Percentiles rank a stretch among this genome's conserved stretches.
phyloP scores from a whole-genome alignment of 192 early-diverging fungal species.

The Gigaspora rosea region DNA sequence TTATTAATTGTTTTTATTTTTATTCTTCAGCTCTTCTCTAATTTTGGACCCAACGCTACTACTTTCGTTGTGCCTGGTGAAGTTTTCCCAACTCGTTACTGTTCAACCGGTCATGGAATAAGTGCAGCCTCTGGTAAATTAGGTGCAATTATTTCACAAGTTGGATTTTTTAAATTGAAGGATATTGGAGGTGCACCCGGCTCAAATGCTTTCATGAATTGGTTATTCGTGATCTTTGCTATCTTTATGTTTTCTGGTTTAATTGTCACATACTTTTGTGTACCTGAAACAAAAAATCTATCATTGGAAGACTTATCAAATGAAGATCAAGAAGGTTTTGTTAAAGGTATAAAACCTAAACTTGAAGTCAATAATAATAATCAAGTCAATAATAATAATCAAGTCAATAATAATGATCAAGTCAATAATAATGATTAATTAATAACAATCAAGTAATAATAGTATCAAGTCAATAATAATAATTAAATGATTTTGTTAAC shows the following conservation, averaged over 20 bases:
- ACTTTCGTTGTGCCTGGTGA: conserved; percentile 86
- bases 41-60: conserved; percentile 95
- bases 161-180: conserved; percentile 20
- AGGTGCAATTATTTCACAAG: conserved; percentile 48
- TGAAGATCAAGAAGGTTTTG: conserved; percentile 40
- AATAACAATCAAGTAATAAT: no score
- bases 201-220: conserved; percentile 57
- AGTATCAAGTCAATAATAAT: no score
- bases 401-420: no score
- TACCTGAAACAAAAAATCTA: conserved; percentile 81
- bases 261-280: conserved; percentile 52
- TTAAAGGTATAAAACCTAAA: not conserved
- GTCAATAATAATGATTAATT: no score
- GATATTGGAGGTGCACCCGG: conserved; percentile 57
- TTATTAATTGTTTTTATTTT: no score
- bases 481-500: no score
- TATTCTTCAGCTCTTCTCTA: conserved; percentile 68
- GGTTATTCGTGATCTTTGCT: conserved; percentile 72
- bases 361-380: no score
- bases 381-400: no score
- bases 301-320: conserved; percentile 72
- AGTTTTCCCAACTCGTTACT: conserved; percentile 79
- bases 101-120: conserved; percentile 80
- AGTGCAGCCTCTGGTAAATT: conserved; percentile 77
- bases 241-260: conserved; percentile 76